Evolutionary conservation across 192 early-diverging fungal genomes (phyloP), one percentile per base, ranked within the genome.

Genomic region (Chytriomyces hyalinus): DNA sequence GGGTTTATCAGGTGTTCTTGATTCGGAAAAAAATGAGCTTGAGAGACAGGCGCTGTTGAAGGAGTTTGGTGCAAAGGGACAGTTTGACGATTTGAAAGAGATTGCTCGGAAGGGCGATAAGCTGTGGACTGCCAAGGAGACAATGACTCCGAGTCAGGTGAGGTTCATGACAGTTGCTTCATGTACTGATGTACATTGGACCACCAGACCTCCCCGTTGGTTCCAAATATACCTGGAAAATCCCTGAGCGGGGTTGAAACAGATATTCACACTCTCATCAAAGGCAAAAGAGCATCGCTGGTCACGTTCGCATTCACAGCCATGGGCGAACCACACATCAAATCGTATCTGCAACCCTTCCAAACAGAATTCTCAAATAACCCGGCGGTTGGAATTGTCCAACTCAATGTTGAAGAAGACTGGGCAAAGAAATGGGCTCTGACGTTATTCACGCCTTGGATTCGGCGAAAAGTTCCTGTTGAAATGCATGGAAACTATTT

Each of bases 361-460:
- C 68, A 24, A 17, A 65, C 20, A 6, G 62, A 5, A 53, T 57
- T 73, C 65, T n/a, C 51, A 6, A 22, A 13, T 13, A 65, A 15
- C 11, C 24, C 63, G 15, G 63, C 15, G 2, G 80, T 83, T 13
- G 53, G 62, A 17, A 48, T 87, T 15, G 61, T 83, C 7, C 82
- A 84, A 50, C 6, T 84, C 13, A 84, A 80, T 43, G 75, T 83
- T 9, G 82, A 84, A 61, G 86, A 87, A 59, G 81, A 85, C 26
- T 77, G 62, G 79, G 13, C 73, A 22, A 82, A 85, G 65, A 61
- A 80, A 24, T 77, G 79, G 65, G 72, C 84, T 5, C 20, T 88
- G 61, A 26, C 59, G 49, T 13, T 80, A 53, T 44, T 85, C 48
- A 61, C 70, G 13, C 80, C 79, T 9, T 84, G 49, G n/a, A 60